Base-by-base conservation (phyloP, 78 protist genomes). In the Tieghemostelium lacteum region DNA sequence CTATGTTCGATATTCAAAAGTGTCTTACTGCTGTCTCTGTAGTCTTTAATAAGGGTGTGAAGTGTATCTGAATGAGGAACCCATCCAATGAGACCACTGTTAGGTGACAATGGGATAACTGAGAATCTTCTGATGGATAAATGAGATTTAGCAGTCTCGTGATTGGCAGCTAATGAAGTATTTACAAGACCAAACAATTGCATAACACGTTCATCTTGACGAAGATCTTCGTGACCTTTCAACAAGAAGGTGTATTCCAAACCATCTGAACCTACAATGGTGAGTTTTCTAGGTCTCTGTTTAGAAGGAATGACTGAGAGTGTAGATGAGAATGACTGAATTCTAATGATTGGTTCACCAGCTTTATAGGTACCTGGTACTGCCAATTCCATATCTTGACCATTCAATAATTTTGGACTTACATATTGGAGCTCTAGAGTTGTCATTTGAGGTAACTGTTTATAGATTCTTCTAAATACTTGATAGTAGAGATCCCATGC, bases 161-260 rank as follows among this genome's bases (percentile, higher is more conserved):
- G 92, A 50, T 96, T 96, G 37, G 87, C 66, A 1, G 67, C 49
- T 14, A 99, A 92, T 29, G 97, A 96, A 3, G 98, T 97, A 96
- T 99, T 99, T 45, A 99, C 99, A 28, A 98, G 93, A 29, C 99
- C 99, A 87, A 99, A 98, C 87, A 99, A 94, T 94, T 97, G 98
- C 99, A 96, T 96, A 42, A 98, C 98, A 8, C 99, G 62, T 93
- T 98, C 99, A 57, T 98, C 99, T 86, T 97, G 99, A 39, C 98
- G 87, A 63, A 96, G 78, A 72, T 99, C 99, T 94, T 99, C 99
- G 91, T 98, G 98, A 34, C 99, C 98, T 60, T 98, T 98, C 64
- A 98, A 97, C 39, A 98, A 74, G 96, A 93, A 99, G 58, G 69
- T 33, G 75, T 97, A 97, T 20, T 37, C 86, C 2, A 20, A 10